Conservation (phyloP, 208 protist genomes). For the Zelonia costaricensis region DNA sequence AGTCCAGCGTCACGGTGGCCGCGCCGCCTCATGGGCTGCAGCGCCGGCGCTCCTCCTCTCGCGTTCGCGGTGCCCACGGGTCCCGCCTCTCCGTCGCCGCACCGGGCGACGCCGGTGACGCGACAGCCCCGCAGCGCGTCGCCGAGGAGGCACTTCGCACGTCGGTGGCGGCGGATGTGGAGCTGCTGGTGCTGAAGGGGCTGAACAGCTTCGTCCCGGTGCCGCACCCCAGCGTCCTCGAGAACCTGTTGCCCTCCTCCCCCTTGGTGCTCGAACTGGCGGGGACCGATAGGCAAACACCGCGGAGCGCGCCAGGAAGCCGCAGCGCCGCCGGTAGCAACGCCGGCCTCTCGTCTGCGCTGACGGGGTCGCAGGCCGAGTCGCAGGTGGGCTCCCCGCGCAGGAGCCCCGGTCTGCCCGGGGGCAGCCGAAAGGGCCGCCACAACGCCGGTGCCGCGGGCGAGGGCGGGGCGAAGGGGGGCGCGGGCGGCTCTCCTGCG, state of each 20-base stretch:
- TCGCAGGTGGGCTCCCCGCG: background rate
- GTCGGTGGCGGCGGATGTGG: slow-evolving; percentile 37
- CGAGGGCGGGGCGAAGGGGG: slow-evolving; percentile 3
- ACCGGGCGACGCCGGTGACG: background rate
- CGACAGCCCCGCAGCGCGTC: background rate
- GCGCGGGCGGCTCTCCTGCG: background rate
- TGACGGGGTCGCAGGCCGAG: background rate
- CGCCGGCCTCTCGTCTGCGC: background rate
- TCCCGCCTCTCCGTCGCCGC: background rate
- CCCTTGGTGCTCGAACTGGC: slow-evolving; percentile 19
- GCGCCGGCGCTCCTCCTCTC: no score
- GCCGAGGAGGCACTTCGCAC: slow-evolving; percentile 19
- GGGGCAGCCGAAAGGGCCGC: slow-evolving; percentile 5
- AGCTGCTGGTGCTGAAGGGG: slow-evolving; percentile 46
- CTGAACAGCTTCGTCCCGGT: slow-evolving; percentile 29
- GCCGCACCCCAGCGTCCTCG: slow-evolving; percentile 22
- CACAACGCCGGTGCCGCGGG: background rate
- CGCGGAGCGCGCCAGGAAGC: background rate
- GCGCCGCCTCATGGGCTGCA: background rate
- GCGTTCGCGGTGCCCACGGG: no score
- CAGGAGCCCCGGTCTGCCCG: background rate
- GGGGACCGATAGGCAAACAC: background rate
- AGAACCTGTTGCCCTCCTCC: slow-evolving; percentile 28
- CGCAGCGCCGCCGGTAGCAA: background rate
- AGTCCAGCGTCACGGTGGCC: background rate